Evolutionary conservation across 176 grass and related monocot species (phyloP).

Genomic region (Ensete ventricosum): DNA sequence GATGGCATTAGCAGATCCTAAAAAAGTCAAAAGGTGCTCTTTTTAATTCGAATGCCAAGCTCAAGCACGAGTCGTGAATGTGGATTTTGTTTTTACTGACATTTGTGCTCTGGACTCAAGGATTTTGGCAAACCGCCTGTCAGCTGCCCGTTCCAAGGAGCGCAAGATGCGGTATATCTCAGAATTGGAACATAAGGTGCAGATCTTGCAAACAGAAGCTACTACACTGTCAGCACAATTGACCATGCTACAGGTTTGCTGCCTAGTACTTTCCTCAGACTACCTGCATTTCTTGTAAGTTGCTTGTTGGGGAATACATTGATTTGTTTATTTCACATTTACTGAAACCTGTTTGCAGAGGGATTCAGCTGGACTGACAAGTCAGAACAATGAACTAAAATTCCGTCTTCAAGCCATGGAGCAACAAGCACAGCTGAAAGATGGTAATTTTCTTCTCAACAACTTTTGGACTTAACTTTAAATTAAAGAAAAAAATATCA

Average conservation of each 20-base stretch:
- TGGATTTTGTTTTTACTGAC: constrained; percentile 10
- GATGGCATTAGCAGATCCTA: constrained; percentile 80
- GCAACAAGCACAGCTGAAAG: constrained; percentile 88
- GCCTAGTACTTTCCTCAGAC: constrained; percentile 4
- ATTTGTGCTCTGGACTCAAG: constrained; percentile 22
- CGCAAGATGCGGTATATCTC: constrained; percentile 94
- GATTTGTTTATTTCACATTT: constrained; percentile 3
- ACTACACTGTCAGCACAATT: constrained; percentile 87
- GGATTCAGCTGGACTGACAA: constrained; percentile 68
- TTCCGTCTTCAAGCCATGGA: constrained; percentile 92
- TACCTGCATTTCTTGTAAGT: background rate
- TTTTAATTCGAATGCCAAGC: background rate
- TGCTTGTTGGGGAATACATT: background rate
- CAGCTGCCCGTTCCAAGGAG: constrained; percentile 90
- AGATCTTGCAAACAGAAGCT: constrained; percentile 84
- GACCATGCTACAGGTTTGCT: constrained; percentile 83
- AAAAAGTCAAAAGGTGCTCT: constrained; percentile 82
- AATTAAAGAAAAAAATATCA: background rate
- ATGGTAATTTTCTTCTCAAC: constrained; percentile 49
- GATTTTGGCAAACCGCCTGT: constrained; percentile 84
- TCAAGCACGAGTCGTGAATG: background rate
- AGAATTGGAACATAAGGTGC: constrained; percentile 87
- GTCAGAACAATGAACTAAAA: constrained; percentile 85
- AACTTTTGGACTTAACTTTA: background rate
- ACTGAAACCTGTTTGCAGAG: constrained; percentile 45